Evolutionary conservation across 345 rosid species (phyloP), one percentile per base, ranked within the genome.

Genomic region (Excoecaria cochinchinensis): DNA sequence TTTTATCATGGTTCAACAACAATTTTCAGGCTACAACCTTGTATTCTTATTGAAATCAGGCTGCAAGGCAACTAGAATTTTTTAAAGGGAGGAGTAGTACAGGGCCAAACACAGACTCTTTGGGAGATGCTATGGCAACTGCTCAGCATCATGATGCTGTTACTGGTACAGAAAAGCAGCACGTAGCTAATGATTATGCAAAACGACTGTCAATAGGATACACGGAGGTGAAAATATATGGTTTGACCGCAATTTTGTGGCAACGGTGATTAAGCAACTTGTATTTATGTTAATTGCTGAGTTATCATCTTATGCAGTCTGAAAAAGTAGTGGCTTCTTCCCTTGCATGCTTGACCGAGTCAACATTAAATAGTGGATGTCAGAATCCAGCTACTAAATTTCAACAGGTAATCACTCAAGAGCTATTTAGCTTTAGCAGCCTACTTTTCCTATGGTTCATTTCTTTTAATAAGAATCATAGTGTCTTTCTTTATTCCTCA

Each of bases 121-220:
- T 95, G 80, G 99, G 94, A 5, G 98, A 95, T 87, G 93, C 98
- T 58, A 69, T 95, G 75, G 99, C 98, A 58, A 90, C 89, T 85
- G 92, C 96, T 73, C 99, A 95, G 73, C 99, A 95, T 85, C 99
- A 95, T 76, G 99, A 95, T 67, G 99, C 93, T 60, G 98, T 95
- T 79, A 79, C 90, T 62, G 99, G 98, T 77, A 95, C 99, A 52
- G 91, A 89, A 62, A 84, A 89, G 86, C 97, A 95, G 74, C 99
- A 95, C 25, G 99, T 95, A 75, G 98, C 98, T 74, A 67, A 89
- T 84, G 99, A 95, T 83, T 95, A 95, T 83, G 91, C 93, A 40
- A 91, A 89, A 81, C 87, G 99, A 74, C 84, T 93, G 69, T 88
- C 97, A 42, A 90, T 95, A 62, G 99, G 98, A 75, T 90, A 91